Conservation (phyloP, 768 basidiomycete genomes). For the Lactarius quietus region DNA sequence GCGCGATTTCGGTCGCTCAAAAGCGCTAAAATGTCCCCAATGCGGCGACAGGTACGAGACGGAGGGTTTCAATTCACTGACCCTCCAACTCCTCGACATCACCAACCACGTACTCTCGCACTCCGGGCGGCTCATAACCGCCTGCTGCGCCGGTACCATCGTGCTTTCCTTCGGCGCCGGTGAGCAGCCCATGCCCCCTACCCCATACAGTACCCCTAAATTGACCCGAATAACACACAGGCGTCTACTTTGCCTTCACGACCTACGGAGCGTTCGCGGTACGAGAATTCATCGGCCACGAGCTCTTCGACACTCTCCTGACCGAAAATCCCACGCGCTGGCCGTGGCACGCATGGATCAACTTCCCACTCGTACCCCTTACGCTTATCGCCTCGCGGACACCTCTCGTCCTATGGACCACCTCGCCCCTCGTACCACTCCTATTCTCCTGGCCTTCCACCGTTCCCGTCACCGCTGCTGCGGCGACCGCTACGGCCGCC, state of each 20-base stretch:
- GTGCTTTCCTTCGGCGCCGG: conserved; percentile 59
- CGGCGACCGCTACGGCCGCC: neutral
- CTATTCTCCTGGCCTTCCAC: conserved; percentile 34
- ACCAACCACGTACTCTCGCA: conserved; percentile 49
- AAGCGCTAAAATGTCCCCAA: conserved; percentile 75
- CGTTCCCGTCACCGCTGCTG: conserved; percentile 25
- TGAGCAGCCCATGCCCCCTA: conserved; percentile 34
- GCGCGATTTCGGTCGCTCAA: conserved; percentile 46
- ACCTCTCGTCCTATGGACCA: conserved; percentile 26
- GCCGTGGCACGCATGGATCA: conserved; percentile 73
- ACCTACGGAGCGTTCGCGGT: conserved; percentile 73
- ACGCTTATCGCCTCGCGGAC: conserved; percentile 59
- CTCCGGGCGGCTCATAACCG: conserved; percentile 50
- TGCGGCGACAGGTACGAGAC: conserved; percentile 65
- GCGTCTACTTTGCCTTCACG: conserved; percentile 49
- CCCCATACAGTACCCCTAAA: conserved; percentile 23
- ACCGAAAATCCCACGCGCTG: conserved; percentile 68
- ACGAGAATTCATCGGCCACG: conserved; percentile 62
- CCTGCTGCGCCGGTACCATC: conserved; percentile 47
- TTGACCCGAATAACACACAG: conserved; percentile 35
- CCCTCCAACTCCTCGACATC: conserved; percentile 48
- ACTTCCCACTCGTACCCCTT: conserved; percentile 69
- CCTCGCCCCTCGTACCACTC: conserved; percentile 33
- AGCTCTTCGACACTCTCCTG: conserved; percentile 52
- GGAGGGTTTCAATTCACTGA: conserved; percentile 56